Base-by-base conservation (phyloP, 2,329 filamentous ascomycete genomes). In the Paecilomyces variotii region DNA sequence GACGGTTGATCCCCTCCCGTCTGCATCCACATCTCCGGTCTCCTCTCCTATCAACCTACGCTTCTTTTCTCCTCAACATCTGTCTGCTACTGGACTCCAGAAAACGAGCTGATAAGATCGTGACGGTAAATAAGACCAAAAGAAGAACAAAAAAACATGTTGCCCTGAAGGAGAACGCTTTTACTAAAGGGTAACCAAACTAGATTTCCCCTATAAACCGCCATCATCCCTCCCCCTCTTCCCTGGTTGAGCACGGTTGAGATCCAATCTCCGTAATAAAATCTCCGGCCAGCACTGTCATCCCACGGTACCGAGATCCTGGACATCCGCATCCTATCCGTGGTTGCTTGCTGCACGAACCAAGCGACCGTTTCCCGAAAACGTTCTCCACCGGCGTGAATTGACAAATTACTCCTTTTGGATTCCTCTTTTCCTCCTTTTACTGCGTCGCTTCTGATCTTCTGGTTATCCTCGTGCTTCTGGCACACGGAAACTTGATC, bases 391-490 rank as follows among this genome's bases (percentile, higher is more conserved):
- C 63, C 60, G 30, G 61, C 51, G 60, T 61, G 27, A 52, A 67
- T 73, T 72, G 68, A 71, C 68, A 67, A 68, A 64, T 71, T 68
- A 67, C 71, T 68, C 56, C 63, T 70, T 70, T 67, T 58, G 69
- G 67, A 56, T 61, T 60, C 62, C 63, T 57, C 63, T 59, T 61
- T 50, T 58, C 53, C 59, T 56, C 56, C 58, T 57, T 54, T 52
- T 62, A 61, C 61, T 63, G 61, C 64, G 62, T 62, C 57, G 30
- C 56, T 56, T 56, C 53, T 49, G 35, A 61, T 51, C 39, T 4
- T 24, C 19, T 45, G 30, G 30, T 10, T 45, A 39, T 39, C 35
- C 35, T 45, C 4, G 39, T 45, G 39, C 39, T 19, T 7, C 11
- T 19, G 39, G 39, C n/a, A 19, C 39, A 14, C n/a, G 39, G 28